These are phyloP conservation scores for Fusarium penzigii DNA, from an alignment of 2,329 filamentous ascomycete genomes.

Conservation along the genomic window DNA sequence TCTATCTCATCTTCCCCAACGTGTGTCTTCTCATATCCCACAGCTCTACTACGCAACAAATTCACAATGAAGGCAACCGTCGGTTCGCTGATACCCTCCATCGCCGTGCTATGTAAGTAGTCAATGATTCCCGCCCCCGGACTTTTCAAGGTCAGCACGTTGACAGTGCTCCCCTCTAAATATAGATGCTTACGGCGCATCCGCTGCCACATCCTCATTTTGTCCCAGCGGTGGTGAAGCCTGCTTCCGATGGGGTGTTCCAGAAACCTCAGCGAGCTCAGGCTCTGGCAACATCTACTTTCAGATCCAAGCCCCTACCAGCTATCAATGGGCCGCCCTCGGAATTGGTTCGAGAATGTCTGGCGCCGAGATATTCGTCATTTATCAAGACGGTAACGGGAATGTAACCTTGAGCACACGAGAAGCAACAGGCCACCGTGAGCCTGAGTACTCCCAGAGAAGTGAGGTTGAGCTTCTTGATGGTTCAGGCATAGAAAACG, in stretches of 20 bases:
- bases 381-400: conserved; percentile 58
- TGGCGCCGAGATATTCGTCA: conserved; percentile 61
- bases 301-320: conserved; percentile 56
- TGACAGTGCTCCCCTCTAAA: conserved; percentile 6
- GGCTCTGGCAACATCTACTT: conserved; percentile 60
- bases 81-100: conserved; percentile 14
- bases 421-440: conserved; percentile 49
- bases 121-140: neutral
- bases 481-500: conserved; percentile 56
- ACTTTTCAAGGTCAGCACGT: neutral
- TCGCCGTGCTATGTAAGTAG: conserved; percentile 22
- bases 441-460: conserved; percentile 48
- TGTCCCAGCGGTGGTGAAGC: conserved; percentile 46
- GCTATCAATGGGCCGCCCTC: conserved; percentile 58
- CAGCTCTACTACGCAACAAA: neutral
- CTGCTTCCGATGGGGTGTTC: conserved; percentile 59
- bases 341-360: conserved; percentile 58
- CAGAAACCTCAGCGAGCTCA: conserved; percentile 47
- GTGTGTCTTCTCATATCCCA: neutral
- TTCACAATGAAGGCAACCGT: conserved; percentile 22
- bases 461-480: conserved; percentile 54
- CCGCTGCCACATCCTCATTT: conserved; percentile 33
- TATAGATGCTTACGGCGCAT: conserved; percentile 22
- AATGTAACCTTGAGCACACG: conserved; percentile 62
- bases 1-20: neutral